These are phyloP conservation scores for Claviceps sp. DNA, from an alignment of 2,329 filamentous ascomycete genomes.

Conservation along the genomic window DNA sequence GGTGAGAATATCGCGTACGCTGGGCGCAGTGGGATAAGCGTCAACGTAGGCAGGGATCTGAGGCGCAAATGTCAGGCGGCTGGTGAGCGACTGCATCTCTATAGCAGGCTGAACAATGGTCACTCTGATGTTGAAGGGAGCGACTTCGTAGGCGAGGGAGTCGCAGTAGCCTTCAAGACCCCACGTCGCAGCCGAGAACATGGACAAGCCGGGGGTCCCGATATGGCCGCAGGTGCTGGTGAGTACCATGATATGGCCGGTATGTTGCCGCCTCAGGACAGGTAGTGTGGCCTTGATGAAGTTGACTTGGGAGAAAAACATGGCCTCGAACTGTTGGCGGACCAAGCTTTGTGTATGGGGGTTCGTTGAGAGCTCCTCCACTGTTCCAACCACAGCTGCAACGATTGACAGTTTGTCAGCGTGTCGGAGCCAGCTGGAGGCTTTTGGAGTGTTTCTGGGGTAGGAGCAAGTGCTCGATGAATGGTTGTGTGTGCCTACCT, in stretches of 20 bases:
- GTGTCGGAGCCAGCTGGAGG: neutral
- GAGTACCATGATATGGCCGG: conserved; percentile 80
- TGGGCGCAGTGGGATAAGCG: conserved; percentile 47
- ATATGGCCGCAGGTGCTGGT: conserved; percentile 87
- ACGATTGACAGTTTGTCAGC: neutral
- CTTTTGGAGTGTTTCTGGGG: neutral
- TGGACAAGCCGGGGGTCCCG: conserved; percentile 78
- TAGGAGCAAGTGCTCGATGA: no score
- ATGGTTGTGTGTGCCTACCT: conserved; percentile 33
- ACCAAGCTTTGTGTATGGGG: conserved; percentile 64
- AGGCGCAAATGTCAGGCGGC: conserved; percentile 73
- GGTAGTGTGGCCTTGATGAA: conserved; percentile 84
- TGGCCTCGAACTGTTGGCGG: conserved; percentile 82
- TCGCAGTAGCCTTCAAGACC: conserved; percentile 94
- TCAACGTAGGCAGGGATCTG: conserved; percentile 44
- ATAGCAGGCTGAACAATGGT: conserved; percentile 93
- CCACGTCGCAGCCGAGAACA: conserved; percentile 89
- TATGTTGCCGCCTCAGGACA: conserved; percentile 62
- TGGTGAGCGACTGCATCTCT: conserved; percentile 78
- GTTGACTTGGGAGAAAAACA: conserved; percentile 93
- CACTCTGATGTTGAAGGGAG: conserved; percentile 92
- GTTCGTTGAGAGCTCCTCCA: conserved; percentile 74
- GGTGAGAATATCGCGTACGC: conserved; percentile 69
- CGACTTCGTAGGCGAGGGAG: conserved; percentile 87
- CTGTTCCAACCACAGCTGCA: conserved; percentile 69